Percentiles rank a stretch among this genome's conserved stretches.
Conservation (phyloP, 495 filamentous ascomycete genomes). For the Glarea lozoyensis region DNA sequence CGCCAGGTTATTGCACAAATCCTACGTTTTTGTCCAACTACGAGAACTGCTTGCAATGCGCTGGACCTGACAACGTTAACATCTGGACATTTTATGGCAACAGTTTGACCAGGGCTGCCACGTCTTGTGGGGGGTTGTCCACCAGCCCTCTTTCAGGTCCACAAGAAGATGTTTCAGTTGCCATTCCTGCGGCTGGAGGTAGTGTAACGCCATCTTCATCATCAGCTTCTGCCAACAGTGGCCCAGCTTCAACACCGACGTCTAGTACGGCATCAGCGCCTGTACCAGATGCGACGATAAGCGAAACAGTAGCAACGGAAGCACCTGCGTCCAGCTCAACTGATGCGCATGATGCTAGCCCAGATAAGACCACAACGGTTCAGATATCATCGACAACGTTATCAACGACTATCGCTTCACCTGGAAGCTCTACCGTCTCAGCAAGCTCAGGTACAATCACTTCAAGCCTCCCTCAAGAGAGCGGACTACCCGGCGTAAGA, state of each 20-base stretch:
- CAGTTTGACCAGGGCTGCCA: constrained; percentile 25
- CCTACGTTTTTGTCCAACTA: constrained; percentile 33
- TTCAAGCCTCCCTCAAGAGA: too few species aligned
- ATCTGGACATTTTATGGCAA: constrained; percentile 40
- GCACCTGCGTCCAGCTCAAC: not conserved
- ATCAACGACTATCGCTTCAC: not conserved
- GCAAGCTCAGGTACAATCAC: too few species aligned
- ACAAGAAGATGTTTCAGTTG: not conserved
- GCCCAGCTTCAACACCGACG: not conserved
- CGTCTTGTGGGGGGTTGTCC: constrained; percentile 26
- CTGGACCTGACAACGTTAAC: constrained; percentile 30
- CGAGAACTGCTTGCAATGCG: constrained; percentile 33
- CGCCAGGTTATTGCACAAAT: constrained; percentile 29
- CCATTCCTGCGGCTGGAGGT: not conserved
- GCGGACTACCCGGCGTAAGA: too few species aligned
- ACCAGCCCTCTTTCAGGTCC: constrained; percentile 25
- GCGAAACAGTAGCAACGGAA: not conserved
- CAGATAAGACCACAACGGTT: not conserved
- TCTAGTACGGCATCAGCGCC: not conserved
- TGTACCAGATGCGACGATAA: not conserved
- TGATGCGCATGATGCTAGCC: not conserved
- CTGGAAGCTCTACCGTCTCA: too few species aligned
- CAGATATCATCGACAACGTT: not conserved
- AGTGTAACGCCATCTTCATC: not conserved
- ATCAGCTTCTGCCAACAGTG: not conserved